Evolutionary conservation across 73 alveolate genomes (phyloP), one percentile per base, ranked within the genome.

Genomic region (Paramecium sexaurelia): DNA sequence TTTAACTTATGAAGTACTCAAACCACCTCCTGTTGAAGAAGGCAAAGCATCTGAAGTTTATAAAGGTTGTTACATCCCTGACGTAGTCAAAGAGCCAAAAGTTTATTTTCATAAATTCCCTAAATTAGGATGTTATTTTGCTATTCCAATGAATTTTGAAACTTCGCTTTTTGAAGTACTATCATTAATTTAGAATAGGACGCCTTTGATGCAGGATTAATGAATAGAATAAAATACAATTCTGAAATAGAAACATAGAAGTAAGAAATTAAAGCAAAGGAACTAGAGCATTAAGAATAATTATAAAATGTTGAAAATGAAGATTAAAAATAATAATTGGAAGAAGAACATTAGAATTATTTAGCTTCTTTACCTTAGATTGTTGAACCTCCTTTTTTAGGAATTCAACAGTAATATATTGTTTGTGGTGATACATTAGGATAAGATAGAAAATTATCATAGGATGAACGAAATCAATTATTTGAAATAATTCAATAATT

Each of bases 341-440:
- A 97, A 92, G 99, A 95, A 55, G 95, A 92, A 45, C 84, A 87
- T 17, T 82, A 93, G 6, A 68, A 87, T 85, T 95, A 94, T 75
- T 91, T 94, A 86, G 97, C 95, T 67, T 97, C 95, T 29, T 92
- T 94, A 55, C 96, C 94, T 67, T 45, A 89, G 47, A 61, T 73
- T 0, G 98, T 92, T 61, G 98, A 94, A 83, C 95, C 55, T 20
- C 35, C 22, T 56, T 33, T 78, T 91, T 95, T 33, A 26, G 73
- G 90, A 8, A 29, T 41, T 17, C 15, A 45, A 78, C 13, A 78
- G 11, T 10, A 89, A 75, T 92, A 71, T 13, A 96, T 93, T n/a
- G 95, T 98, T 7, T 97, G 99, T 84, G 75, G 96, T 22, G 99
- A 98, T 82, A 97, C 99, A 0, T 66, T 98, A 87, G 99, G 99